Conservation (phyloP, 176 grass and related monocot species). For the Ampelocalamus luodianensis region DNA sequence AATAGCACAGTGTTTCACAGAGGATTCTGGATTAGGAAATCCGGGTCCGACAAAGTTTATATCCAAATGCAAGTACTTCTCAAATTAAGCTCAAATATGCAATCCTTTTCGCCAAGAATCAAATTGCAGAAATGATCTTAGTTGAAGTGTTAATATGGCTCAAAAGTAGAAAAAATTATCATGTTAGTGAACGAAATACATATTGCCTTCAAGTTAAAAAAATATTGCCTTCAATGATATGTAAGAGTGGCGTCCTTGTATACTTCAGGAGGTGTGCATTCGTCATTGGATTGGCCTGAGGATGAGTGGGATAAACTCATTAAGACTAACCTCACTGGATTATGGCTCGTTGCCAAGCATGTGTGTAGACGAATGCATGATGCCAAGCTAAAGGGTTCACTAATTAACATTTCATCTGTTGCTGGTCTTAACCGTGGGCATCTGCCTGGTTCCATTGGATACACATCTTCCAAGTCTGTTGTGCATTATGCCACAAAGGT, state of each 20-base stretch:
- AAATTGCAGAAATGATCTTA: no score
- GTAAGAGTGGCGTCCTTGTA: not conserved
- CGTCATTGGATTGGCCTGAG: constrained; percentile 73
- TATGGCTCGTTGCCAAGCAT: constrained; percentile 36
- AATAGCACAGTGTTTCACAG: no score
- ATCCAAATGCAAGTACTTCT: no score
- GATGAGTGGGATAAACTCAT: constrained; percentile 73
- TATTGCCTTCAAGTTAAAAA: no score
- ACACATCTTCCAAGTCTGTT: constrained; percentile 69
- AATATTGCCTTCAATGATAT: not conserved
- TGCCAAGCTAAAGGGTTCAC: constrained; percentile 69
- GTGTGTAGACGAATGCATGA: constrained; percentile 66
- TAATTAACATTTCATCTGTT: constrained; percentile 83
- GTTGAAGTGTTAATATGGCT: no score
- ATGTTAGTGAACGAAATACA: no score
- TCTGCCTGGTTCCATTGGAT: constrained; percentile 68
- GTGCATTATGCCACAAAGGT: constrained; percentile 59
- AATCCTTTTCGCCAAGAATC: no score
- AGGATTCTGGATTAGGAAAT: no score
- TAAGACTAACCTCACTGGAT: constrained; percentile 85
- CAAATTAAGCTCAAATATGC: no score
- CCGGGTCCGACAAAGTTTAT: no score
- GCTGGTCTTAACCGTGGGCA: constrained; percentile 64
- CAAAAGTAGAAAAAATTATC: no score
- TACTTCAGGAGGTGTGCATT: constrained; percentile 63